These are phyloP conservation scores for Penicillium sp. DNA, from an alignment of 2,329 filamentous ascomycete genomes.

Conservation along the genomic window DNA sequence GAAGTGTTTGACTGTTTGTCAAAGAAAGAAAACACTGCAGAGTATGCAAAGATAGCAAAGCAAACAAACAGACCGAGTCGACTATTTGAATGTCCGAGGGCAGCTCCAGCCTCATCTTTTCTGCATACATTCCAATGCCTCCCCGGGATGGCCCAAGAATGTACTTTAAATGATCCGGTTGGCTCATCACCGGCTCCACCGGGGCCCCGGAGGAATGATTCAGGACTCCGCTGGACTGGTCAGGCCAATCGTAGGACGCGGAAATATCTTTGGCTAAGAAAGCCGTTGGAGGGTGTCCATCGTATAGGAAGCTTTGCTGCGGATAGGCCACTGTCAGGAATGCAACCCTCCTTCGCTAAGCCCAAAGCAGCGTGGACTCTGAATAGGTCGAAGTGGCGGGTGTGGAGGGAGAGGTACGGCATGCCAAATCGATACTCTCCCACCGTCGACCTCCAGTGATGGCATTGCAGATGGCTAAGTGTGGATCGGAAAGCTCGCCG, in stretches of 20 bases:
- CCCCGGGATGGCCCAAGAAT: constrained; percentile 36
- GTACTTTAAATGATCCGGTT: constrained; percentile 22
- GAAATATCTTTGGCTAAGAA: constrained; percentile 22
- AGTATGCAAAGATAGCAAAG: constrained; percentile 43
- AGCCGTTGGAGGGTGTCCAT: constrained; percentile 23
- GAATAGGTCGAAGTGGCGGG: constrained; percentile 27
- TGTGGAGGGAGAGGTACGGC: constrained; percentile 7
- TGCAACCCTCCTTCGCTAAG: constrained; percentile 32
- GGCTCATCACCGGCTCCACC: constrained; percentile 20
- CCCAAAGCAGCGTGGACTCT: constrained; percentile 30
- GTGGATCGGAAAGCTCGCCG: constrained; percentile 14
- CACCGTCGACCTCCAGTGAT: constrained; percentile 4
- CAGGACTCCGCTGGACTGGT: constrained; percentile 12
- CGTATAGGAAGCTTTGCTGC: constrained; percentile 16
- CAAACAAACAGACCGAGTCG: constrained; percentile 39
- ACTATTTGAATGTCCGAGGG: constrained; percentile 37
- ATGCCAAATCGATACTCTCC: constrained; percentile 18
- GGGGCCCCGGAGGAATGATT: constrained; percentile 21
- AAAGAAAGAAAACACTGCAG: constrained; percentile 40
- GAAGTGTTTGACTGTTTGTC: constrained; percentile 35
- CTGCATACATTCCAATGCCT: constrained; percentile 32
- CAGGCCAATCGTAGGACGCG: constrained; percentile 24
- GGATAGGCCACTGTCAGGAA: constrained; percentile 35
- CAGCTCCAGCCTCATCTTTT: constrained; percentile 36
- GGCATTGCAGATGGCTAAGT: constrained; percentile 2